Evolutionary conservation across 2,329 filamentous ascomycete species (phyloP), one percentile per base, ranked within the genome.

Genomic region (Alternaria gansuensis): DNA sequence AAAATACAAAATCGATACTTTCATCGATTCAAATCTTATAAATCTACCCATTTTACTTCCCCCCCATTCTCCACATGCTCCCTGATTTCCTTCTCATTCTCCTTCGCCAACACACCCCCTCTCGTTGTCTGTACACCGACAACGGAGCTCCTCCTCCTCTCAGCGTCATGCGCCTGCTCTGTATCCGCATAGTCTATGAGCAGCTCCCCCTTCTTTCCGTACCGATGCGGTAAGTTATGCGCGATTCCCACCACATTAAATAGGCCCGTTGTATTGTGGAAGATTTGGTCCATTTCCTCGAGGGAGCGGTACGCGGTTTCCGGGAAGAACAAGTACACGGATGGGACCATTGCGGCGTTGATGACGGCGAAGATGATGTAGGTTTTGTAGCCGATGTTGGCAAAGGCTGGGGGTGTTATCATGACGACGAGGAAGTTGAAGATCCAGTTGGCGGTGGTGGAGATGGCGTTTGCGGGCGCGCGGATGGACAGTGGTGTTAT

Each of bases 401-500:
- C 74, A 62, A 89, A 86, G 5, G 86, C 84, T 6, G 85, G 82
- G 0, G 87, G 87, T 0, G 86, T 88, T 50, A 89, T 85, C 83
- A 88, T 87, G 49, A 90, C 87, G 24, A 90, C 85, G 70, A 88
- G 79, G 74, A 89, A 89, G 74, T 87, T 69, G 41, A 72, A 69
- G 11, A 59, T 60, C 68, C 65, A 67, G 52, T 71, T 62, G 75
- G 90, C 93, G 62, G 92, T 91, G 13, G 93, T 96, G 37, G 92
- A 93, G 48, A 97, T 86, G 67, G 86, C 92, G 61, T 96, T 92
- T 81, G 93, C 93, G 57, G 91, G 90, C 21, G 93, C 91, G 73
- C 93, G 91, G 79, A 96, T 94, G 60, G 90, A 91, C 54, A 96
- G 86, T 50, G 92, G 92, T 84, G 90, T 96, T 78, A 95, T 90